These are phyloP conservation scores for Fusarium piperis DNA, from an alignment of 2,329 filamentous ascomycete genomes.

Conservation along the genomic window DNA sequence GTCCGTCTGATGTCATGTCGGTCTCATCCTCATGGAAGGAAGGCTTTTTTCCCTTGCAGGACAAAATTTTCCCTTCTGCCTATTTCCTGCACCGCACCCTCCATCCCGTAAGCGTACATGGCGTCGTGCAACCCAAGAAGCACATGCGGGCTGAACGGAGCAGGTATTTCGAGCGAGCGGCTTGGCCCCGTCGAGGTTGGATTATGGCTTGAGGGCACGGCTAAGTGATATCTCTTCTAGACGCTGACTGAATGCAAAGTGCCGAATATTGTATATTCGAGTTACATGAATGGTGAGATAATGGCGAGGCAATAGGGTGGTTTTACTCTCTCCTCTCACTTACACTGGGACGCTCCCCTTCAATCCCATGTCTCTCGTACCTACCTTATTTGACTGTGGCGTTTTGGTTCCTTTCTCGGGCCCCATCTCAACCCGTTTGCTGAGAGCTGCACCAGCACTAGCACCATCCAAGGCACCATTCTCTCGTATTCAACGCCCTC, in stretches of 20 bases:
- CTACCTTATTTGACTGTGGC: background rate
- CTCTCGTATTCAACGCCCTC: slow-evolving; percentile 41
- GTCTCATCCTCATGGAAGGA: slow-evolving; percentile 24
- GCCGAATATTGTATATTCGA: background rate
- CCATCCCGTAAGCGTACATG: slow-evolving; percentile 5
- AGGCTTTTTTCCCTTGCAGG: slow-evolving; percentile 11
- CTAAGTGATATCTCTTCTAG: background rate
- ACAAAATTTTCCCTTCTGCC: background rate
- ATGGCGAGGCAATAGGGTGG: background rate
- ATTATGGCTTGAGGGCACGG: slow-evolving; percentile 12
- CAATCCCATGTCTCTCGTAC: background rate
- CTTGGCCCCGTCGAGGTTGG: slow-evolving; percentile 19
- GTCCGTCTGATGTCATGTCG: slow-evolving; percentile 31
- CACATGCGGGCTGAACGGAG: background rate
- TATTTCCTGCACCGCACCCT: slow-evolving; percentile 8
- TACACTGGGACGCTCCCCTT: background rate
- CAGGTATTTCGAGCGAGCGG: background rate
- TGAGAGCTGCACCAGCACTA: background rate
- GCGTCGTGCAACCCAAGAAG: slow-evolving; percentile 13
- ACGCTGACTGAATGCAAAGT: background rate
- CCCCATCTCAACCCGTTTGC: slow-evolving; percentile 12
- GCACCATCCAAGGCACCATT: slow-evolving; percentile 21
- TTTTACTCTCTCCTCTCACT: background rate
- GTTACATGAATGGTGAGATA: background rate
- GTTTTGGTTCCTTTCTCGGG: slow-evolving; percentile 23